phyloP scores from a whole-genome alignment of 441 rosid genomes.

The Corymbia citriodora region DNA sequence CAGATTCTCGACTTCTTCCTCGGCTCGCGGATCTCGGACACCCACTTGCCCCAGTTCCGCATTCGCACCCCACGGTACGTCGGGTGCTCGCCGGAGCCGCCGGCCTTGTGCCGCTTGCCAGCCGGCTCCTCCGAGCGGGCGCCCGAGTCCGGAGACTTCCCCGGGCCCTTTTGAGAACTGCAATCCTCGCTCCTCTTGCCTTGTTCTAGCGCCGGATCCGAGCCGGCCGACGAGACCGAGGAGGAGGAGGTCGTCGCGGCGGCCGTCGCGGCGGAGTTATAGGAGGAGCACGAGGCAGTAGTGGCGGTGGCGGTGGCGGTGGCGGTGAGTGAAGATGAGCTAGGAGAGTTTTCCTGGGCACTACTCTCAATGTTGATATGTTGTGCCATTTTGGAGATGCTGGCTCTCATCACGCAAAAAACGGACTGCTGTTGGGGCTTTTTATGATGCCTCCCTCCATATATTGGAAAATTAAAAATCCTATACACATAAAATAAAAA shows the following conservation, averaged over 20 bases:
- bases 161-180: neutral
- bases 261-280: neutral
- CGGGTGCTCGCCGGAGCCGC: neutral
- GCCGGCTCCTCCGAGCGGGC: neutral
- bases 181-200: neutral
- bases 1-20: neutral
- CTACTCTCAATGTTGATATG: neutral
- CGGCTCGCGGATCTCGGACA: neutral
- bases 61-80: neutral
- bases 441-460: neutral
- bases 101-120: neutral
- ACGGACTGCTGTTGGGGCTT: neutral
- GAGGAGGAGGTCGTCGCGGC: neutral
- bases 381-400: neutral
- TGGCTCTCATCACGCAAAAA: neutral
- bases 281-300: neutral
- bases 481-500: neutral
- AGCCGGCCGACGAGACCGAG: neutral
- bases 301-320: rapidly evolving
- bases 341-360: neutral
- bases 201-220: neutral
- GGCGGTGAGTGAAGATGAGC: neutral
- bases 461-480: neutral
- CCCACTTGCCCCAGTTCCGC: neutral
- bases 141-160: neutral